A percentile compares a stretch with the other conserved stretches of the same genome.
Evolutionary conservation across 1,284 basidiomycete species (phyloP).

Genomic region (Malassezia restricta): DNA sequence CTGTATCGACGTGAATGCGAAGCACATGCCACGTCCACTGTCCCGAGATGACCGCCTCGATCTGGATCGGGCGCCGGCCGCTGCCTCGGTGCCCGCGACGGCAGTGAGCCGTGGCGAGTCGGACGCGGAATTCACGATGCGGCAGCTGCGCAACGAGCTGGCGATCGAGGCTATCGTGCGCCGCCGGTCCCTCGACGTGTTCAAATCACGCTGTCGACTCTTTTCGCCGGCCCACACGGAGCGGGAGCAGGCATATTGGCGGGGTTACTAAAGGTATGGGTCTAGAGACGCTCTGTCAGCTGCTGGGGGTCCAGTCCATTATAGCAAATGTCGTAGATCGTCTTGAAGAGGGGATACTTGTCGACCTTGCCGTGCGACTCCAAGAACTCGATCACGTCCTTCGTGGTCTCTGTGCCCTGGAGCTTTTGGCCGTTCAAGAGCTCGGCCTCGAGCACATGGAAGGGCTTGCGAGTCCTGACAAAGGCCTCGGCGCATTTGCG

Average conservation of each 20-base stretch:
- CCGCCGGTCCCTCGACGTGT: slow-evolving; percentile 26
- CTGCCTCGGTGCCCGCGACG: not conserved
- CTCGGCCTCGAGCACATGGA: slow-evolving; percentile 52
- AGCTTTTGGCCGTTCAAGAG: slow-evolving; percentile 54
- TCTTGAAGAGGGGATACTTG: slow-evolving; percentile 53
- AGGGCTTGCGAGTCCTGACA: slow-evolving; percentile 51
- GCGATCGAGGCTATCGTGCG: slow-evolving; percentile 32
- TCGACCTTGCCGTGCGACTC: slow-evolving; percentile 49
- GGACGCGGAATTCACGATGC: slow-evolving; percentile 13
- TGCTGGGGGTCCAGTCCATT: slow-evolving; percentile 46
- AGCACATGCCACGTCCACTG: not conserved
- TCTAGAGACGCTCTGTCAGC: slow-evolving; percentile 42
- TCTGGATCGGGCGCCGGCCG: slow-evolving; percentile 17
- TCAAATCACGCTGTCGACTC: slow-evolving; percentile 32
- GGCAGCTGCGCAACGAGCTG: slow-evolving; percentile 39
- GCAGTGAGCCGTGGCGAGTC: slow-evolving; percentile 3
- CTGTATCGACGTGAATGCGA: slow-evolving; percentile 25
- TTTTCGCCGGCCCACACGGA: slow-evolving; percentile 23
- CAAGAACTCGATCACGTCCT: slow-evolving; percentile 51
- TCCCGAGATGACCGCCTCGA: slow-evolving; percentile 20
- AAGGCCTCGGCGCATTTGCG: slow-evolving; percentile 52
- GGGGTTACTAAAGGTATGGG: slow-evolving; percentile 1
- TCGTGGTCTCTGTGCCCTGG: slow-evolving; percentile 52
- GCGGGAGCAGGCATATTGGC: slow-evolving; percentile 29
- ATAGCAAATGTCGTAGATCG: slow-evolving; percentile 46